These are phyloP conservation scores for Salix koriyanagi DNA, from an alignment of 345 rosid genomes.

Conservation along the genomic window DNA sequence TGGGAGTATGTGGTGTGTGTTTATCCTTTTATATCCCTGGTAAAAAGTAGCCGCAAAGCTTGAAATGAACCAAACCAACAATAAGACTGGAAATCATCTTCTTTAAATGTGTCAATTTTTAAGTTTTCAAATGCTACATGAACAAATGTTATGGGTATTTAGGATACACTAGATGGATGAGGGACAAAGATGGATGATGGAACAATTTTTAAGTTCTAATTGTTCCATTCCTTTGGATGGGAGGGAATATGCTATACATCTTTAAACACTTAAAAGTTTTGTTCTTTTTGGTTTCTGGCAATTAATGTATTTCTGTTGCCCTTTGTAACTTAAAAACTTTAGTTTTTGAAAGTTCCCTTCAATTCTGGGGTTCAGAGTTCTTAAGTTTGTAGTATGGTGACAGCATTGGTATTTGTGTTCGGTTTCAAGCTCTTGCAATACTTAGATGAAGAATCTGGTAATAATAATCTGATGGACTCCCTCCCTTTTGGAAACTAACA, in stretches of 20 bases:
- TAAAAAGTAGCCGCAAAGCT: too few relatives aligned
- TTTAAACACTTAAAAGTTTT: neutral
- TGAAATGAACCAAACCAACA: too few relatives aligned
- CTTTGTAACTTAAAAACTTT: neutral
- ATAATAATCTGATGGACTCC: neutral
- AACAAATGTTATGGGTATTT: neutral
- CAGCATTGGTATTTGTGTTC: neutral
- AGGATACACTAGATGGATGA: neutral
- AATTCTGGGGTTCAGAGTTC: neutral
- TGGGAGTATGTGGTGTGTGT: conserved; percentile 75
- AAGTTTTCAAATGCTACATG: neutral
- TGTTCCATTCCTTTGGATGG: neutral
- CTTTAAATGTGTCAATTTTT: neutral
- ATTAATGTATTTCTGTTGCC: too few relatives aligned
- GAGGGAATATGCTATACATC: neutral
- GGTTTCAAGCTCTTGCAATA: neutral
- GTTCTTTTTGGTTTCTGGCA: neutral
- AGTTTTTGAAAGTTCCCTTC: neutral
- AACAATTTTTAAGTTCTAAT: neutral
- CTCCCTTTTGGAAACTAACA: too few relatives aligned
- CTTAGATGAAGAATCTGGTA: neutral
- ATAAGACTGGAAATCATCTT: too few relatives aligned
- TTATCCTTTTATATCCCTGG: neutral
- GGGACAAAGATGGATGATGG: neutral
- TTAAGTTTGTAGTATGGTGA: neutral